These are phyloP conservation scores for Geotrichum restrictum DNA, from an alignment of 1,139 yeast species.

Conservation along the genomic window DNA sequence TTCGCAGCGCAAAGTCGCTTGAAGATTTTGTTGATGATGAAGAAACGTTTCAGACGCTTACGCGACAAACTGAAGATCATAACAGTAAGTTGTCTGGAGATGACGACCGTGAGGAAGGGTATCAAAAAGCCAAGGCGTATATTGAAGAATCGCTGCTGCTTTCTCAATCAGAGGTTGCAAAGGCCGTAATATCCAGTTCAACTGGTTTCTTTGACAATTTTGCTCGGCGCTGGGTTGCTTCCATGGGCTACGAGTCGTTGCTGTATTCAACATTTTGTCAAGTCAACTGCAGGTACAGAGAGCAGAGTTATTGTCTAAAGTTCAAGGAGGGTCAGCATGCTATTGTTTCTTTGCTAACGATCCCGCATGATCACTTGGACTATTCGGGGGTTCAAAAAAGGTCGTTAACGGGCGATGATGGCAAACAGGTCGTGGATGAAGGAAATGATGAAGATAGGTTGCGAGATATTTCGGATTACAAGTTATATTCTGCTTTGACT, in stretches of 20 bases:
- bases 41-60: slow-evolving; percentile 1
- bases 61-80: slow-evolving; percentile 4
- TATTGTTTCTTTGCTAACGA: slow-evolving; percentile 14
- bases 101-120: background rate
- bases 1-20: slow-evolving; percentile 24
- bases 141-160: slow-evolving; percentile 25
- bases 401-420: background rate
- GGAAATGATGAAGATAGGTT: background rate
- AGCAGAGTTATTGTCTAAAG: slow-evolving; percentile 29
- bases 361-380: slow-evolving; percentile 9
- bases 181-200: slow-evolving; percentile 28
- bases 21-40: slow-evolving; percentile 17
- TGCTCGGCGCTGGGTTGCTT: slow-evolving; percentile 29
- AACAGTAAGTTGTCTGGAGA: background rate
- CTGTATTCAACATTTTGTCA: slow-evolving; percentile 30
- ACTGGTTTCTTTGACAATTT: slow-evolving; percentile 30
- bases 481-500: background rate
- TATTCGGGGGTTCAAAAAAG: background rate
- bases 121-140: slow-evolving; percentile 22
- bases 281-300: slow-evolving; percentile 25
- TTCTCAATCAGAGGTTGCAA: slow-evolving; percentile 27
- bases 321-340: slow-evolving; percentile 20
- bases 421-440: too few species aligned
- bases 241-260: slow-evolving; percentile 27
- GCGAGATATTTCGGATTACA: slow-evolving; percentile 5